phyloP scores from a whole-genome alignment of 257 asterid genomes.

The Vinca minor region DNA sequence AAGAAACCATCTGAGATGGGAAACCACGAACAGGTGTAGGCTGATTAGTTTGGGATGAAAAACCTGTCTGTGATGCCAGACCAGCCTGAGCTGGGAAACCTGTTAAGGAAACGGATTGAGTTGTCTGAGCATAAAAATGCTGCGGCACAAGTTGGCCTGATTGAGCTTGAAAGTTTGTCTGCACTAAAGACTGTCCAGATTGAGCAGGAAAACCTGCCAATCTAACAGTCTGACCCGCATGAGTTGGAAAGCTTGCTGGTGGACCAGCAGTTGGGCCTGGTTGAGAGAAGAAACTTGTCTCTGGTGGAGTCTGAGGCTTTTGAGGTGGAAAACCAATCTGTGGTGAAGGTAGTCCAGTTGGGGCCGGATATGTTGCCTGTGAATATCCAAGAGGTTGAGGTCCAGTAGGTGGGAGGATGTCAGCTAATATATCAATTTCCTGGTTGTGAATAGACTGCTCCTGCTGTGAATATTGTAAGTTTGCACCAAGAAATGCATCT shows the following conservation, averaged over 20 bases:
- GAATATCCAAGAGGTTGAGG: conserved; percentile 31
- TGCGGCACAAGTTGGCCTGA: conserved; percentile 30
- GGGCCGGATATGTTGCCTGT: conserved; percentile 31
- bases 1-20: conserved; percentile 26
- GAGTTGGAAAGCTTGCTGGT: conserved; percentile 20
- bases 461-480: conserved; percentile 37
- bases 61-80: conserved; percentile 41
- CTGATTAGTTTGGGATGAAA: conserved; percentile 39
- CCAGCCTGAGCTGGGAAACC: conserved; percentile 44
- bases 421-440: conserved; percentile 79
- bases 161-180: conserved; percentile 41
- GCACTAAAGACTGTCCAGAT: conserved; percentile 32
- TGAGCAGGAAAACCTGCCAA: conserved; percentile 44
- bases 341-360: conserved; percentile 30
- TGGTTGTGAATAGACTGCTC: conserved; percentile 37
- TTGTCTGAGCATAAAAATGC: conserved; percentile 19
- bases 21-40: conserved; percentile 35
- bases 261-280: conserved; percentile 17
- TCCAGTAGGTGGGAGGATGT: conserved; percentile 77
- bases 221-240: conserved; percentile 25
- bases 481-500: conserved; percentile 30
- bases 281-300: conserved; percentile 34
- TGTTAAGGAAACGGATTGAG: conserved; percentile 13
- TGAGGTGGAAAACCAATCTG: conserved; percentile 32
- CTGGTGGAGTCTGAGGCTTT: conserved; percentile 26